Evolutionary conservation across 305 asterid species (phyloP).

Genomic region (Plantago coronopus): DNA sequence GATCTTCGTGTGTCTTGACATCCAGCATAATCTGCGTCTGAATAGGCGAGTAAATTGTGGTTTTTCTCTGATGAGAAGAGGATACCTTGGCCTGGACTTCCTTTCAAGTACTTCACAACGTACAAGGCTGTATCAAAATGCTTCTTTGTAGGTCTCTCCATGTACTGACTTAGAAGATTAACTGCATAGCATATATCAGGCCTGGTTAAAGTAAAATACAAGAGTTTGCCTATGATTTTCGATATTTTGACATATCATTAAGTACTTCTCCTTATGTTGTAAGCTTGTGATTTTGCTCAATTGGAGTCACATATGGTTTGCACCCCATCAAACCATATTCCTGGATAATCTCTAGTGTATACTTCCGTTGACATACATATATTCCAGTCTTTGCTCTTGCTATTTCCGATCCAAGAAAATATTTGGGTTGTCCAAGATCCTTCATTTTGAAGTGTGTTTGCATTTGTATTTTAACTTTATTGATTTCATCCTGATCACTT

Average conservation of each 20-base stretch:
- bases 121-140: too few species aligned
- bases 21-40: not conserved
- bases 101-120: not conserved
- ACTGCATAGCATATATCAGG: not conserved
- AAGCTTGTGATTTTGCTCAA: not conserved
- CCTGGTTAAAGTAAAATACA: not conserved
- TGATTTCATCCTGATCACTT: not conserved
- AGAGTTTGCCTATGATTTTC: not conserved
- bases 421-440: not conserved
- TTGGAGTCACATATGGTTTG: not conserved
- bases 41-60: fast-evolving
- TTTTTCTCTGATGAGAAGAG: not conserved
- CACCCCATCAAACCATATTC: not conserved
- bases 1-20: not conserved
- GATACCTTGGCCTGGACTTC: not conserved
- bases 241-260: too few species aligned
- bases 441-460: not conserved
- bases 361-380: not conserved
- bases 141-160: not conserved
- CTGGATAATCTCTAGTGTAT: not conserved
- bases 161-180: not conserved
- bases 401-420: not conserved
- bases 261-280: too few species aligned
- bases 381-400: not conserved
- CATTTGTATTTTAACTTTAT: not conserved